Base-by-base conservation (phyloP, 805 yeast species). In the Debaryomyces prosopidis region DNA sequence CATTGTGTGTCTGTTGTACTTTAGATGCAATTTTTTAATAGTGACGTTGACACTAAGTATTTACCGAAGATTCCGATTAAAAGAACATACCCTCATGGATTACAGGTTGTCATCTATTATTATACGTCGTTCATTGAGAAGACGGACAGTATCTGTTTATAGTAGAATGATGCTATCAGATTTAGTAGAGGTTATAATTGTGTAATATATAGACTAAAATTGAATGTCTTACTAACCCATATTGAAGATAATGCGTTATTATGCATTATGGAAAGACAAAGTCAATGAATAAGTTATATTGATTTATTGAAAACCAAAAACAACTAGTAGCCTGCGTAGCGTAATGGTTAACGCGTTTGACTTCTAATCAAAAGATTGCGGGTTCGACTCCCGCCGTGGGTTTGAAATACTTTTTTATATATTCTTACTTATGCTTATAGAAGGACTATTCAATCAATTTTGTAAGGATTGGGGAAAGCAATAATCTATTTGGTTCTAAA, bases 271-370 rank as follows among this genome's bases (percentile, higher is more conserved):
- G 9, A 7, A 4, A 23, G 26, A 10, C 5, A 2, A 4, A 30
- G 33, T 8, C 11, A 12, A 30, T 30, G 12, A 8, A 14, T 30
- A n/a, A 2, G 10, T 30, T n/a, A 30, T 30, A 30, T 30, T n/a
- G 6, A 30, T 30, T 30, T 14, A 11, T 2, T 2, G 11, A 30
- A 30, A 30, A 2, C 16, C 11, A 30, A 14, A 2, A 14, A 30
- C 33, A 30, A 30, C 33, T 30, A 30, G 16, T 6, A 4, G 50
- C 50, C 50, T 47, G 50, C 69, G 81, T 77, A 75, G 82, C 82
- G 81, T 75, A 77, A 77, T 77, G 81, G 82, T 77, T 76, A 77
- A 75, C 82, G 81, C 82, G 79, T 77, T 77, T 77, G 81, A 77
- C 81, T 77, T 77, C 81, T 77, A 76, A 77, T 77, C 82, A 77